Conservation (phyloP, 129 eudicot species). For the Artemisia argyi region DNA sequence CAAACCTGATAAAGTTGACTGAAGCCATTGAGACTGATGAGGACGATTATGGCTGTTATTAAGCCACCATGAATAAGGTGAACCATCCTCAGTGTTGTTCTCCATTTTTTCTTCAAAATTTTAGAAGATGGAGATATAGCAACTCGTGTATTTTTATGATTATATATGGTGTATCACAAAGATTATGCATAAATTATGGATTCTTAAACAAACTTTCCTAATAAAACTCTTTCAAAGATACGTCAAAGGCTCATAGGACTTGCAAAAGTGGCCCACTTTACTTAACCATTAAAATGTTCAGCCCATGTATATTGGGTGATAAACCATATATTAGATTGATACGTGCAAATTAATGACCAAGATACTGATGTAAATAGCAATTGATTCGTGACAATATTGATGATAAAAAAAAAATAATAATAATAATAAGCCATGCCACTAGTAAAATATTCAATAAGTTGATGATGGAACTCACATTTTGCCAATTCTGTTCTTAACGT, state of each 20-base stretch:
- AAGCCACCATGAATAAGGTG: conserved; percentile 34
- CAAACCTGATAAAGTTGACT: conserved; percentile 39
- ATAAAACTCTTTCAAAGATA: not conserved
- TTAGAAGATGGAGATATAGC: not conserved
- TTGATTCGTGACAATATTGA: too few species aligned
- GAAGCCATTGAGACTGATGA: conserved; percentile 44
- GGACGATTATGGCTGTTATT: conserved; percentile 34
- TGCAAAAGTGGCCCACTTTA: not conserved
- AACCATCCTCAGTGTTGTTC: conserved; percentile 25
- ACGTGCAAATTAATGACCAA: not conserved
- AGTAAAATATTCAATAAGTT: not conserved
- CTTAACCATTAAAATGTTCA: too few species aligned
- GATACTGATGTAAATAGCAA: not conserved
- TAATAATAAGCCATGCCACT: too few species aligned
- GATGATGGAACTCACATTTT: too few species aligned
- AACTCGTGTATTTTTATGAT: not conserved
- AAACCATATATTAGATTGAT: not conserved
- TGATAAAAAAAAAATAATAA: too few species aligned
- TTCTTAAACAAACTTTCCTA: conserved; percentile 21
- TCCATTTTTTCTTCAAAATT: conserved; percentile 8
- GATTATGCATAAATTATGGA: conserved; percentile 14
- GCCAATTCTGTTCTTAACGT: too few species aligned
- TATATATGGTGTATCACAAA: conserved; percentile 3
- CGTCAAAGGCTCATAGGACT: not conserved
- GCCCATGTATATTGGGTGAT: not conserved